Evolutionary conservation across 2,329 filamentous ascomycete species (phyloP), one percentile per base, ranked within the genome.

Genomic region (Neoscytalidium dimidiatum): DNA sequence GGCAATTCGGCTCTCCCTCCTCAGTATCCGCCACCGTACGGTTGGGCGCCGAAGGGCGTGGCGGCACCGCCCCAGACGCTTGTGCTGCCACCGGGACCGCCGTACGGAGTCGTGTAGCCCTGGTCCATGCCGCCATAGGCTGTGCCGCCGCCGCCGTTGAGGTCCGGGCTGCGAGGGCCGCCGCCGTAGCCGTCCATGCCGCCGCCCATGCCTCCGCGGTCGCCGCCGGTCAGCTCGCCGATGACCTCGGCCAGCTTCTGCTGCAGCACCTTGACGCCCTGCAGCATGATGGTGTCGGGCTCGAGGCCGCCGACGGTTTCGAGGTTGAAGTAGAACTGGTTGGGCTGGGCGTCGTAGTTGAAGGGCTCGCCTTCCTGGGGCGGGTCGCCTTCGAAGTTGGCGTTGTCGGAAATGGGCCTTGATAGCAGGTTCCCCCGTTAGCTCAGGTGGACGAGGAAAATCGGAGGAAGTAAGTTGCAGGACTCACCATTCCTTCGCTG

Each of bases 291-390:
- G 67, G 88, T 86, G 73, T 99, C 94, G 0, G 95, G 94, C 31
- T 95, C 92, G 67, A 98, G 87, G 71, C 89, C 92, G 38, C 95
- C 95, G 41, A 91, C 89, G 52, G 91, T 90, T 78, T 99, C 95
- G 52, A 99, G 90, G 74, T 97, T 93, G 73, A 94, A 91, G 83
- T 97, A 99, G 83, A 97, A 99, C 69, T 87, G 87, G 67, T 84
- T 85, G 4, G 95, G 94, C 23, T 90, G 86, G 9, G 93, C 94
- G 71, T 97, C 90, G 78, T 92, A 98, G 80, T 98, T 89, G 78
- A 98, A 98, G 0, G 89, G 86, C 71, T 96, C 92, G 70, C 92
- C 92, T 69, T 95, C 91, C 70, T 91, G 87, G 0, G 88, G 85
- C 8, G 91, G 88, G 58, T 93, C 90, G 51, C 75, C 76, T 76